Conservation (phyloP, 345 rosid genomes). For the Euphorbia lathyris region DNA sequence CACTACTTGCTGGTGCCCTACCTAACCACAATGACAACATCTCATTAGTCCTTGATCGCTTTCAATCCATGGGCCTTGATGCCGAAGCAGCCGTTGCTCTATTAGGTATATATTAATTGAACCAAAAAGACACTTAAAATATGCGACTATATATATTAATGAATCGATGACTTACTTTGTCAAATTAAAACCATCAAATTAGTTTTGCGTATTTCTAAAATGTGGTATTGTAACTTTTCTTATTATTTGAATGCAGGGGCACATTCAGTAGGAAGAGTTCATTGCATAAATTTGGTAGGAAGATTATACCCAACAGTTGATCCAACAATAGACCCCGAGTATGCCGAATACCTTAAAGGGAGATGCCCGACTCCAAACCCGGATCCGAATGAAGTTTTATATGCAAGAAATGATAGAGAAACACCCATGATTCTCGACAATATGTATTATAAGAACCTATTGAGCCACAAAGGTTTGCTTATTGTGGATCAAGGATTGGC, state of each 20-base stretch:
- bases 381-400: constrained; percentile 46
- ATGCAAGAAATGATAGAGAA: constrained; percentile 66
- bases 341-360: constrained; percentile 56
- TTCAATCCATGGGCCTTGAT: constrained; percentile 58
- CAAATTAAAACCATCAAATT: too few species aligned
- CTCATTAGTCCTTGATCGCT: constrained; percentile 54
- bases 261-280: constrained; percentile 85
- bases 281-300: constrained; percentile 64
- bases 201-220: too few species aligned
- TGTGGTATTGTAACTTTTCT: too few species aligned
- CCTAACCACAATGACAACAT: constrained; percentile 74
- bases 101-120: constrained; percentile 47
- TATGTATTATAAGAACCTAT: constrained; percentile 56
- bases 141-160: too few species aligned
- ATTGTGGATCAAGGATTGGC: constrained; percentile 56
- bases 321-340: constrained; percentile 57
- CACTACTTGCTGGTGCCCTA: constrained; percentile 35
- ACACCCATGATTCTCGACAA: constrained; percentile 87
- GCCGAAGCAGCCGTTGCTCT: constrained; percentile 68
- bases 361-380: constrained; percentile 66
- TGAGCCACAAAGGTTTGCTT: constrained; percentile 67
- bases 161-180: too few species aligned
- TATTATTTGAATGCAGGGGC: constrained; percentile 63
- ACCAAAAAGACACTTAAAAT: too few species aligned
- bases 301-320: constrained; percentile 73